Evolutionary conservation across 2,329 filamentous ascomycete species (phyloP).

Genomic region (Raffaelea deltoideospora): DNA sequence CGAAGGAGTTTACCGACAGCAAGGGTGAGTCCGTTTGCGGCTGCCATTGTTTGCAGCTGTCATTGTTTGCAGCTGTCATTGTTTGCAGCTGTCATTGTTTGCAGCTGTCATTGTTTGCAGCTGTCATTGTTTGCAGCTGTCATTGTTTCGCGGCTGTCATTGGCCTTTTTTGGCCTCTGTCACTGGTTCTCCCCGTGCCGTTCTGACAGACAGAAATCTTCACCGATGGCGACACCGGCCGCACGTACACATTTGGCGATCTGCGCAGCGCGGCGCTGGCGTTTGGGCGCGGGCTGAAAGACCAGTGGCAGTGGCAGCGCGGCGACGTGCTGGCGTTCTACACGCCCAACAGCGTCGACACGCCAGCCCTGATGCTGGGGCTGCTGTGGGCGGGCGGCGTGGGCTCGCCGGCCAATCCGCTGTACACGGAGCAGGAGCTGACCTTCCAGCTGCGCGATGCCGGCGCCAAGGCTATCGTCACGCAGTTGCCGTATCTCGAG

Average conservation of each 20-base stretch:
- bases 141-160: not conserved
- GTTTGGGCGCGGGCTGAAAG: constrained; percentile 70
- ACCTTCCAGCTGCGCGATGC: constrained; percentile 72
- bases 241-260: constrained; percentile 54
- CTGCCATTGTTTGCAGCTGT: no score
- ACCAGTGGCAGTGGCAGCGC: constrained; percentile 62
- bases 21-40: constrained; percentile 37
- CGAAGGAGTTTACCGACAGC: constrained; percentile 51
- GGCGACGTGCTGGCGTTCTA: constrained; percentile 73
- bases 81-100: no score
- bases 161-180: not conserved
- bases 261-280: constrained; percentile 48
- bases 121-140: no score
- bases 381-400: constrained; percentile 71
- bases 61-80: no score
- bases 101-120: no score
- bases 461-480: constrained; percentile 58
- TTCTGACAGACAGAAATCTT: constrained; percentile 47
- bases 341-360: constrained; percentile 77
- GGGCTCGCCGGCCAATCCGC: constrained; percentile 74
- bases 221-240: constrained; percentile 55
- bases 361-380: constrained; percentile 61
- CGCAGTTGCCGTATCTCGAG: constrained; percentile 52
- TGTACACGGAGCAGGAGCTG: constrained; percentile 72
- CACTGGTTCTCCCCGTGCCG: not conserved